These are phyloP conservation scores for Epichloe gansuensis DNA, from an alignment of 2,329 filamentous ascomycete species.

Conservation along the genomic window DNA sequence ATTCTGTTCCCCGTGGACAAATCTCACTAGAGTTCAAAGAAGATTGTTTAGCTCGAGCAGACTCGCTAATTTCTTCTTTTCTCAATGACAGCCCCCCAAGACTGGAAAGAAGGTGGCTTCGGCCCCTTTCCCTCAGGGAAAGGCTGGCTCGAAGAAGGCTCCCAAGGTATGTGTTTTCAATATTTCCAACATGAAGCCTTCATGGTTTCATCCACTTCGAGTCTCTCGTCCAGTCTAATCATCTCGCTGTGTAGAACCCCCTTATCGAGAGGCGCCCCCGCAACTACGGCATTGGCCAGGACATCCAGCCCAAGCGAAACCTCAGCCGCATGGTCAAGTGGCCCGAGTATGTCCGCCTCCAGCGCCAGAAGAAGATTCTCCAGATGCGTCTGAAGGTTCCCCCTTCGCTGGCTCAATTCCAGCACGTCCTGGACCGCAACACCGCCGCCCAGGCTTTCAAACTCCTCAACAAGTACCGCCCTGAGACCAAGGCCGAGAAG, in stretches of 20 bases:
- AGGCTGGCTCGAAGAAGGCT: slow-evolving; percentile 86
- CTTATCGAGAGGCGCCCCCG: slow-evolving; percentile 95
- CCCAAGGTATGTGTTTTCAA: slow-evolving; percentile 66
- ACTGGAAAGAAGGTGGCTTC: slow-evolving; percentile 93
- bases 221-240: background rate
- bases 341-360: slow-evolving; percentile 97
- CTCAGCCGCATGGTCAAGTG: slow-evolving; percentile 97
- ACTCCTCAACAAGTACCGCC: slow-evolving; percentile 99
- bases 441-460: slow-evolving; percentile 95
- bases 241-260: slow-evolving; percentile 58
- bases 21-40: slow-evolving; percentile 89
- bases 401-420: slow-evolving; percentile 93
- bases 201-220: background rate
- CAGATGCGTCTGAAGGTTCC: slow-evolving; percentile 98
- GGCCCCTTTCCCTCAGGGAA: slow-evolving; percentile 90
- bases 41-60: slow-evolving; percentile 65
- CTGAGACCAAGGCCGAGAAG: slow-evolving; percentile 98
- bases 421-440: slow-evolving; percentile 93
- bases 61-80: slow-evolving; percentile 96
- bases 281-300: slow-evolving; percentile 98
- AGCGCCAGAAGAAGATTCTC: slow-evolving; percentile 90
- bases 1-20: slow-evolving; percentile 15
- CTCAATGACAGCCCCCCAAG: slow-evolving; percentile 99
- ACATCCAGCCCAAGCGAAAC: slow-evolving; percentile 94
- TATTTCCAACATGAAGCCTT: background rate